Conservation (phyloP, 345 rosid species). For the Citrus sp. region DNA sequence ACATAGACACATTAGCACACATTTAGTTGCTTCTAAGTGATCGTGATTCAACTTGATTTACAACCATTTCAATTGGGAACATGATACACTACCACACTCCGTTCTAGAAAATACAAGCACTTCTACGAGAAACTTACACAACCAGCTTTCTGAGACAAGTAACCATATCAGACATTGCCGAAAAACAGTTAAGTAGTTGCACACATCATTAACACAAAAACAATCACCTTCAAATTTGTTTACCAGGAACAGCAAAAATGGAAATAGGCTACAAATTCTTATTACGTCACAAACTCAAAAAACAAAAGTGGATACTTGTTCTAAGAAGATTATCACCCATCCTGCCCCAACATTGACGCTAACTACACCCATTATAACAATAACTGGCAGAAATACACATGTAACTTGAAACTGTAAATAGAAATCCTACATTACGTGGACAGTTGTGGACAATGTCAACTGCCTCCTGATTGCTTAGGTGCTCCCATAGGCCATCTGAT, state of each 20-base stretch:
- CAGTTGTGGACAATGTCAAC: slow-evolving; percentile 77
- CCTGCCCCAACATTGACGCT: neutral
- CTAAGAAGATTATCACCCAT: slow-evolving; percentile 3
- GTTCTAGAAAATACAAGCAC: neutral
- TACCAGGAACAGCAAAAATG: neutral
- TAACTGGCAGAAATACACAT: slow-evolving; percentile 1
- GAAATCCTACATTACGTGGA: slow-evolving; percentile 70
- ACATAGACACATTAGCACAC: slow-evolving; percentile 2
- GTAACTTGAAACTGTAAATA: neutral
- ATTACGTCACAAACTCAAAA: neutral
- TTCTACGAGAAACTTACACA: neutral
- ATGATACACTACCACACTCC: neutral
- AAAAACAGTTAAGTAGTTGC: neutral
- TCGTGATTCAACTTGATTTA: neutral
- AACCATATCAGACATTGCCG: neutral
- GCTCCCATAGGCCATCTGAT: slow-evolving; percentile 98
- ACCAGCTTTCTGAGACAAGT: neutral
- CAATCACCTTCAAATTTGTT: slow-evolving; percentile 2
- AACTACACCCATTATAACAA: neutral
- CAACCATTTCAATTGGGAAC: neutral
- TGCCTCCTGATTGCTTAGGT: slow-evolving; percentile 89
- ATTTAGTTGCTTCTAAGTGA: neutral
- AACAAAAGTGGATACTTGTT: slow-evolving; percentile 4
- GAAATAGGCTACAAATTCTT: slow-evolving; percentile 3
- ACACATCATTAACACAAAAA: neutral